Percentiles rank a stretch among this genome's conserved stretches.
Evolutionary conservation across 1,284 basidiomycete genomes (phyloP).

Genomic region (Sanghuangporus baumii): DNA sequence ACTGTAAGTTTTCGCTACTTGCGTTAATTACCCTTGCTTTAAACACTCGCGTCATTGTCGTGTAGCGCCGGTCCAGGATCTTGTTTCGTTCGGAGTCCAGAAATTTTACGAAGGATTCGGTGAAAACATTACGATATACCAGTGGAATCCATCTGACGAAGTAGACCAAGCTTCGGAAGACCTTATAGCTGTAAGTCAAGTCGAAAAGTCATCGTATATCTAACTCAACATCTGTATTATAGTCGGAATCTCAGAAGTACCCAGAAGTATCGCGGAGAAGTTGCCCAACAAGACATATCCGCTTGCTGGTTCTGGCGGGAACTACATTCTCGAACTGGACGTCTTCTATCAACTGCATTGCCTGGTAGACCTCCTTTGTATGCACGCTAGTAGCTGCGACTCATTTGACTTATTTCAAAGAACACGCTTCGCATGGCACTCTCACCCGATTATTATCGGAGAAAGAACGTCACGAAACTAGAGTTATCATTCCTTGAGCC

Average conservation of each 20-base stretch:
- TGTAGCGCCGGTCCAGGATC: conserved; percentile 21
- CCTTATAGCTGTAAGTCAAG: conserved; percentile 21
- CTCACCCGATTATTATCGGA: conserved; percentile 4
- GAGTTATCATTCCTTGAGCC: conserved; percentile 24
- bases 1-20: neutral
- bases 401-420: conserved; percentile 8
- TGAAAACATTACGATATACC: conserved; percentile 19
- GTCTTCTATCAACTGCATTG: conserved; percentile 31
- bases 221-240: conserved; percentile 15
- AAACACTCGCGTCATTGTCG: neutral
- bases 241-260: conserved; percentile 22
- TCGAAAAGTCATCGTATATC: neutral
- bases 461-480: conserved; percentile 18
- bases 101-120: conserved; percentile 23
- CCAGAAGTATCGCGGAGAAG: conserved; percentile 23
- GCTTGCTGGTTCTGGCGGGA: conserved; percentile 20
- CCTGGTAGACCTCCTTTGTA: conserved; percentile 19
- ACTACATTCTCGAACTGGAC: conserved; percentile 26
- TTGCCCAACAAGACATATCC: conserved; percentile 24
- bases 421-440: conserved; percentile 17
- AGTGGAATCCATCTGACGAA: conserved; percentile 22
- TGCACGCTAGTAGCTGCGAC: neutral
- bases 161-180: conserved; percentile 23
- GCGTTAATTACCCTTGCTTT: neutral
- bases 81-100: conserved; percentile 22